A percentile compares a stretch with the other conserved stretches of the same genome.
Evolutionary conservation across 2,329 filamentous ascomycete genomes (phyloP).

Genomic region (Arthrobotrys entomopaga): DNA sequence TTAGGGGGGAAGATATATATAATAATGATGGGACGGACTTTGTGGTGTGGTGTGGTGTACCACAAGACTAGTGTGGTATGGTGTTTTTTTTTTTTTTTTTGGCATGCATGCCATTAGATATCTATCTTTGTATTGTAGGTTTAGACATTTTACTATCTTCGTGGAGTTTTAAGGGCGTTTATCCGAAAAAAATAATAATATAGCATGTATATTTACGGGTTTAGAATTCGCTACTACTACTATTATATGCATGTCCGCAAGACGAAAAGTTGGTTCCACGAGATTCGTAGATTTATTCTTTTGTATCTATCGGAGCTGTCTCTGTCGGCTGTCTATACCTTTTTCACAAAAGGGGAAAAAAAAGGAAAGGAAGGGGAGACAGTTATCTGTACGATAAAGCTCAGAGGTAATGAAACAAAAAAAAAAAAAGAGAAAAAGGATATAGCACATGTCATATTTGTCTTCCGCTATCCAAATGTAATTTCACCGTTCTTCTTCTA

Average conservation of each 20-base stretch:
- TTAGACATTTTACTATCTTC: slow-evolving; percentile 11
- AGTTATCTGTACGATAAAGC: background rate
- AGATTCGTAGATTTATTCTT: background rate
- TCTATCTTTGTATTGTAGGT: slow-evolving; percentile 1
- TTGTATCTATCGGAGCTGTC: background rate
- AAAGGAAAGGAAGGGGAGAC: background rate
- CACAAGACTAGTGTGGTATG: too few species aligned
- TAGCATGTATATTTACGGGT: background rate
- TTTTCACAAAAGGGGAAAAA: slow-evolving; percentile 1
- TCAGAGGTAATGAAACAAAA: slow-evolving; percentile 2
- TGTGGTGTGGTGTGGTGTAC: background rate
- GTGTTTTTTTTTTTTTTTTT: background rate
- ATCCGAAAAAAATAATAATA: background rate
- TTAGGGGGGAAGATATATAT: slow-evolving; percentile 9
- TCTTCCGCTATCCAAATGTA: slow-evolving; percentile 10
- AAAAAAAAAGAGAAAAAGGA: too few species aligned
- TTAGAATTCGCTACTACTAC: background rate
- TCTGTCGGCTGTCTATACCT: background rate
- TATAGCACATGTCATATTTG: slow-evolving; percentile 25
- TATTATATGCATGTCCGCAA: too few species aligned
- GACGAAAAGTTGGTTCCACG: background rate
- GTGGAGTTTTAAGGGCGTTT: slow-evolving; percentile 7
- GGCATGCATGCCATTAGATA: background rate
- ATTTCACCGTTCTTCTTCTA: background rate
- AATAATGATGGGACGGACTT: background rate